Base-by-base conservation (phyloP, 108 stramenopile species). In the Cyclotella cryptica region DNA sequence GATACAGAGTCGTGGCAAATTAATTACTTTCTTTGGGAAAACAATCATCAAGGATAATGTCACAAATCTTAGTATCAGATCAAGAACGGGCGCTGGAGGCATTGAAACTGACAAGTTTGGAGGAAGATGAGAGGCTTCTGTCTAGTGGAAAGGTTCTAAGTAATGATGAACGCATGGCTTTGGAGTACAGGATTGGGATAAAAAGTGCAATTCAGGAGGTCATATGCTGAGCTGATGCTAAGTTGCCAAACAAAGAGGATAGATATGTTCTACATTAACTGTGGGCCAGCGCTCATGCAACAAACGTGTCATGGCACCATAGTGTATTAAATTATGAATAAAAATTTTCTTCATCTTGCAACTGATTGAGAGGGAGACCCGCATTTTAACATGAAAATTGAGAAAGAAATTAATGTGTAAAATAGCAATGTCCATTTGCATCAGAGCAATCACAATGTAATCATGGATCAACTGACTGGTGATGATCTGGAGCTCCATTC, bases 171-270 rank as follows among this genome's bases (percentile, higher is more conserved):
- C 41, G 78, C 18, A 52, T 74, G 18, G 88, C 91, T 15, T 59
- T 88, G 19, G 63, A 80, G 55, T 92, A 83, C 62, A 75, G 91
- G 49, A 70, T 90, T 46, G 89, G 91, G 17, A 65, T 92, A 17
- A 92, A 92, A 79, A 78, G 77, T 49, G 89, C 89, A 1, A 49
- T 68, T 53, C 1, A 52, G 30, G 29, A 43, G 28, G 35, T 68
- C 14, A 68, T 22, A 43, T 1, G 40, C 18, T n/a, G n/a, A n/a
- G n/a, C n/a, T 63, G 6, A 63, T 63, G 22, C 3, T 9, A 49
- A 49, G 35, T 5, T 6, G 35, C 6, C 35, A 5, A 6, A 5
- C 35, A 35, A 35, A 35, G 6, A 35, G 35, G 35, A 35, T 35
- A 5, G 35, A 6, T 35, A 35, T 35, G 35, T 2, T 5, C 6